These are phyloP conservation scores for Clitopilus passeckerianus DNA, from an alignment of 768 basidiomycete species.

Conservation along the genomic window DNA sequence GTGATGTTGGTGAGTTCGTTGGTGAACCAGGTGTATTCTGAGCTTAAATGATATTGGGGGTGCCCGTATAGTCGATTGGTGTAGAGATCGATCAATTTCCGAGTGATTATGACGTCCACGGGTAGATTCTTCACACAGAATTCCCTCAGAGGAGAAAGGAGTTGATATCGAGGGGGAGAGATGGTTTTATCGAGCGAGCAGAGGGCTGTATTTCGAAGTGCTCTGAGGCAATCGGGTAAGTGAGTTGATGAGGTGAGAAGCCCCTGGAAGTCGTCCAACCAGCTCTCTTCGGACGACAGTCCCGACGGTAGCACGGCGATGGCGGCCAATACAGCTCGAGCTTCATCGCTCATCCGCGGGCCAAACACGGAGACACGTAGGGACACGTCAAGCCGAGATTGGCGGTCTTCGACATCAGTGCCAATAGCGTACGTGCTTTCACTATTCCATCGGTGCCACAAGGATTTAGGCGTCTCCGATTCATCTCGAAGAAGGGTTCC, in stretches of 20 bases:
- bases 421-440: neutral
- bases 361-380: neutral
- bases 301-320: neutral
- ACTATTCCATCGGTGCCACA: neutral
- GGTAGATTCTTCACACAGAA: neutral
- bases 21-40: neutral
- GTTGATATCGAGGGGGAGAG: neutral
- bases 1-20: neutral
- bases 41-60: neutral
- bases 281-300: neutral
- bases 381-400: neutral
- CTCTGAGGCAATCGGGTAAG: neutral
- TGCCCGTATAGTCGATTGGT: neutral
- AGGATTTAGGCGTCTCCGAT: neutral
- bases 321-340: neutral
- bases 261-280: neutral
- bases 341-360: neutral
- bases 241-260: neutral
- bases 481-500: neutral
- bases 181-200: neutral
- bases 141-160: neutral
- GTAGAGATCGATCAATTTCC: neutral
- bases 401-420: neutral
- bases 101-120: neutral
- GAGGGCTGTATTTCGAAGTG: neutral